A percentile compares a stretch with the other conserved stretches of the same genome.
phyloP scores from a whole-genome alignment of 1,284 basidiomycete genomes.

The Rhodotorula sp. region DNA sequence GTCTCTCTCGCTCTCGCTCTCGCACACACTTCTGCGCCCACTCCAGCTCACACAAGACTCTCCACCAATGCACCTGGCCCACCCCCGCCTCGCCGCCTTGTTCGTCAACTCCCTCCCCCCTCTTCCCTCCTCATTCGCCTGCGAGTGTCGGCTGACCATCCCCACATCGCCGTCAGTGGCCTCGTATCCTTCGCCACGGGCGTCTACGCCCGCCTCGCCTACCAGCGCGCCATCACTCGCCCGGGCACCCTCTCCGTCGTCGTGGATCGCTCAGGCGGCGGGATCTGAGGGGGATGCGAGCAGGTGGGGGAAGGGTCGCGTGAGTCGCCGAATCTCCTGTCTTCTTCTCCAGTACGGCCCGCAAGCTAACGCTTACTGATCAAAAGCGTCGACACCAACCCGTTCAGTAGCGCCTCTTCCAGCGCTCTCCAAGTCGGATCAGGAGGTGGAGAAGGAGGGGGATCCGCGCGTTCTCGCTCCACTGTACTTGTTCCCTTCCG shows the following conservation, averaged over 20 bases:
- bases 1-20: background rate
- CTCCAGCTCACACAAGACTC: background rate
- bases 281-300: background rate
- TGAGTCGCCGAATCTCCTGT: background rate
- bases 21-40: background rate
- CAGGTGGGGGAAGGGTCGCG: background rate
- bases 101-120: constrained; percentile 5
- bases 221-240: background rate
- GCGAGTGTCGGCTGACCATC: background rate
- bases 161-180: constrained; percentile 6
- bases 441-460: no score
- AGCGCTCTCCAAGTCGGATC: no score
- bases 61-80: constrained; percentile 7
- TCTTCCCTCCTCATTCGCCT: background rate
- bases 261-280: constrained; percentile 17
- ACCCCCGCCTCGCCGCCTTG: constrained; percentile 26
- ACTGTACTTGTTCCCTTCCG: no score
- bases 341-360: no score
- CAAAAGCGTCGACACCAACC: no score
- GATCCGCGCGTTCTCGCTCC: no score
- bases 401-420: no score
- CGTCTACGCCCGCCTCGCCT: constrained; percentile 14
- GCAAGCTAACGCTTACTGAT: no score
- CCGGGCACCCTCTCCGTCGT: constrained; percentile 8
- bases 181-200: constrained; percentile 15